phyloP scores from a whole-genome alignment of 129 eudicot genomes.

The Flaveria ramosissima region DNA sequence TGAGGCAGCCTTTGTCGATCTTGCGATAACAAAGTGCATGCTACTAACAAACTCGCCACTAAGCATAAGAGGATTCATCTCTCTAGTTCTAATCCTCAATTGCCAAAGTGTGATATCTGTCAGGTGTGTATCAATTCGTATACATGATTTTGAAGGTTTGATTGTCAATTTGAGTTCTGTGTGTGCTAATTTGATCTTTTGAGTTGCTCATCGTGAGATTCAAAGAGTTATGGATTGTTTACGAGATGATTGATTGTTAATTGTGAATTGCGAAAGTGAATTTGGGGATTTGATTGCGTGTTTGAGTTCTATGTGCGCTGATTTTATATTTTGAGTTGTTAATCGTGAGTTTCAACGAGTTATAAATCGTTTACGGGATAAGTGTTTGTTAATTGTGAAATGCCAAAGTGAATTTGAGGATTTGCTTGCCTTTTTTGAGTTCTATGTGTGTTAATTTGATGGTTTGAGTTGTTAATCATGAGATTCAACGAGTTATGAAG shows the following conservation, averaged over 20 bases:
- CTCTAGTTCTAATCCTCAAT: conserved; percentile 46
- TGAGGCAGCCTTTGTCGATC: conserved; percentile 83
- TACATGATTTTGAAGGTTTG: background rate
- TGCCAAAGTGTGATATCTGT: conserved; percentile 91
- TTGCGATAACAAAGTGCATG: conserved; percentile 79
- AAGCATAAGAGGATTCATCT: conserved; percentile 82
- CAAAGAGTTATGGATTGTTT: background rate
- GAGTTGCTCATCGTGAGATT: background rate
- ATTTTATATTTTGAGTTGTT: too few relatives aligned
- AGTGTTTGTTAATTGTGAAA: background rate
- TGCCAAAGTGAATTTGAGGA: background rate
- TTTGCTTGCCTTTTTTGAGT: background rate
- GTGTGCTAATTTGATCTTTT: background rate
- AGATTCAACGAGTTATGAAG: too few relatives aligned
- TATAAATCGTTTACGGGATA: background rate
- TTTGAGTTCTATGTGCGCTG: background rate
- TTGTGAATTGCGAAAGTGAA: background rate
- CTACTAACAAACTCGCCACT: conserved; percentile 88
- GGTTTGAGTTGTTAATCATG: too few relatives aligned
- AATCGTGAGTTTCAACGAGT: background rate
- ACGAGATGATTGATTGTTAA: background rate
- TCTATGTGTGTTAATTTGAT: too few relatives aligned
- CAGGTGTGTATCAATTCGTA: conserved; percentile 50
- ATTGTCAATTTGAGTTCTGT: background rate
- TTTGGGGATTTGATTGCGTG: background rate